Base-by-base conservation (phyloP, 805 yeast species). In the Sungouiozyma intestinalis region DNA sequence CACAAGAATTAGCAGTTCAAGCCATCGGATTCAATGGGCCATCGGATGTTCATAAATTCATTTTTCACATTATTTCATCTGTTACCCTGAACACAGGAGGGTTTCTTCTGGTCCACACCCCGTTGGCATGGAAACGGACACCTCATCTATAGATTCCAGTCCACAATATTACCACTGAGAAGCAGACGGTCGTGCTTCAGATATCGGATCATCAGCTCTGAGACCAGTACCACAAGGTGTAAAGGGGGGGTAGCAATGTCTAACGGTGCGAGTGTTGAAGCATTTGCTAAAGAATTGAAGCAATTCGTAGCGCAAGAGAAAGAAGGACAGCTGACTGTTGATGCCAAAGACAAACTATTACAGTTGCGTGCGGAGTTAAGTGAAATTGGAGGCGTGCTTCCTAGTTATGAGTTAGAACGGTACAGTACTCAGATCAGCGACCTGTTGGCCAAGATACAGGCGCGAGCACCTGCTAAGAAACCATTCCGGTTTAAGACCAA, bases 401-500 rank as follows among this genome's bases (percentile, higher is more conserved):
- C 58, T 11, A 29, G 49, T 2, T 48, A 47, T 36, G 61, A 54
- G 20, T 35, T 35, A 16, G 52, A 55, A 27, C 43, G 36, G 8
- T 52, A 45, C 38, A 42, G 45, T 6, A 34, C 40, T 11, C 45
- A 47, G 35, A 40, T 53, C n/a, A 49, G 48, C 5, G 35, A 17
- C 2, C 38, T 56, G 15, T 39, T 53, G 24, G 11, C 6, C 6
- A 50, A 47, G 16, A 27, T 32, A 16, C 38, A 54, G 4, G 40
- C 47, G 27, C 31, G 34, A 4, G 44, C 34, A 33, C 16, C 39
- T 8, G 33, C 35, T 3, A 40, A 20, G 13, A 40, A 16, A 33
- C 29, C 19, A 6, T 41, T 42, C 29, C 31, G 21, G 17, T 40
- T 44, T 24, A 35, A 38, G 15, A 42, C 32, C 24, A 40, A 31